Percentiles rank a stretch among this genome's conserved stretches.
phyloP scores from a whole-genome alignment of 2,329 filamentous ascomycete genomes.

The Grosmannia serpens region DNA sequence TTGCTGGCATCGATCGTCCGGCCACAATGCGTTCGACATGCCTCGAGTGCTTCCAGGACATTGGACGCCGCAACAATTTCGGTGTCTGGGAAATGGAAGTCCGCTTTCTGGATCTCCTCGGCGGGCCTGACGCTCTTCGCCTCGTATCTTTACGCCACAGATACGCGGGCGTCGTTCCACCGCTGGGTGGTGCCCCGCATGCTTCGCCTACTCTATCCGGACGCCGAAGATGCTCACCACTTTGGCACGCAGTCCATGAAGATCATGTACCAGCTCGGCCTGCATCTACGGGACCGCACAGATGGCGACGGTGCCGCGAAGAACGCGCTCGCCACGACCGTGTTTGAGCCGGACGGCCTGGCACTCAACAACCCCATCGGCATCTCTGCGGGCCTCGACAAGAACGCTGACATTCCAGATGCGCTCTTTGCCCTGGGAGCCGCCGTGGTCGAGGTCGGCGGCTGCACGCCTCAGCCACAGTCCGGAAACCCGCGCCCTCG shows the following conservation, averaged over 20 bases:
- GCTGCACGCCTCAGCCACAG: conserved; percentile 78
- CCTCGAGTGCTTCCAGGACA: too few species aligned
- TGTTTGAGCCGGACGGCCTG: conserved; percentile 53
- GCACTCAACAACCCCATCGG: conserved; percentile 75
- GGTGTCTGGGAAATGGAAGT: conserved; percentile 22
- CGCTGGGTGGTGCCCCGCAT: conserved; percentile 55
- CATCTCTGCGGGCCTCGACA: conserved; percentile 92
- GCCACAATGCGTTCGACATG: too few species aligned
- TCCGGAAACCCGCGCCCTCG: conserved; percentile 77
- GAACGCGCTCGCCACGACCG: conserved; percentile 30
- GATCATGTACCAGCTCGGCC: conserved; percentile 57
- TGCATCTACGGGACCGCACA: conserved; percentile 74
- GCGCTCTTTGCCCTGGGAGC: conserved; percentile 75
- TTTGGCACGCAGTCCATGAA: conserved; percentile 61
- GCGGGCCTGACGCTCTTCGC: conserved; percentile 31
- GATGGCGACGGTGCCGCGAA: conserved; percentile 22
- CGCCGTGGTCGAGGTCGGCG: conserved; percentile 83
- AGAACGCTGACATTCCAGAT: conserved; percentile 81
- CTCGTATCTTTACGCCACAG: conserved; percentile 59
- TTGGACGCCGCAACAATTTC: conserved; percentile 1
- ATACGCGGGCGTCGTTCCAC: conserved; percentile 61
- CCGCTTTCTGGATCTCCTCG: conserved; percentile 27
- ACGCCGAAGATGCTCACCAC: conserved; percentile 89
- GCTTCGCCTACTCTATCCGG: conserved; percentile 54
- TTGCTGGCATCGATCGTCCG: too few species aligned